Percentiles rank a stretch among this genome's conserved stretches.
phyloP scores from a whole-genome alignment of 2,329 filamentous ascomycete genomes.

The Penicillium nordicum region DNA sequence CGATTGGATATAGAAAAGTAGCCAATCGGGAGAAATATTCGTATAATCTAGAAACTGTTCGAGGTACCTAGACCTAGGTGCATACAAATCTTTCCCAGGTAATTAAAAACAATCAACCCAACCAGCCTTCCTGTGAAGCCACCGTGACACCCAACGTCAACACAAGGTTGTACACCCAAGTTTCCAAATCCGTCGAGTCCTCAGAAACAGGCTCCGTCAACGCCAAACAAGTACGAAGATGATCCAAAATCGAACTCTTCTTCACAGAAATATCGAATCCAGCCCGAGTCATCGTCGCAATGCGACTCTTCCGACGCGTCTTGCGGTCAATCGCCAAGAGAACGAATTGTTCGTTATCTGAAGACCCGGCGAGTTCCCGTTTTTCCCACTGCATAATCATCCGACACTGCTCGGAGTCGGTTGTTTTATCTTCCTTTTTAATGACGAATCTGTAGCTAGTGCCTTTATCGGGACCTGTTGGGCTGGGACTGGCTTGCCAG shows the following conservation, averaged over 20 bases:
- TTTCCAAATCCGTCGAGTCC: conserved; percentile 19
- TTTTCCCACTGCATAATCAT: conserved; percentile 27
- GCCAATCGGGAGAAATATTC: background rate
- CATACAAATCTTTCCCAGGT: background rate
- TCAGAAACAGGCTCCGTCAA: conserved; percentile 11
- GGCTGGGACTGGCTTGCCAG: conserved; percentile 15
- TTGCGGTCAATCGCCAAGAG: conserved; percentile 23
- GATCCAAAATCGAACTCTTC: conserved; percentile 26
- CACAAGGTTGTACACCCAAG: conserved; percentile 29
- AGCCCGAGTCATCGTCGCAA: conserved; percentile 19
- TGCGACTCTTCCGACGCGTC: conserved; percentile 18
- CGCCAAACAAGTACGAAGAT: conserved; percentile 17
- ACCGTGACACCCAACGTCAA: conserved; percentile 33
- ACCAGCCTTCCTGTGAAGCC: conserved; percentile 29
- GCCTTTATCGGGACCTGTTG: conserved; percentile 3
- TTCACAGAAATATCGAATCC: conserved; percentile 26
- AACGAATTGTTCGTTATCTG: conserved; percentile 15
- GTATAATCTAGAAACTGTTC: background rate
- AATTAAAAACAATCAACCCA: conserved; percentile 1
- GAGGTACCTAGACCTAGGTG: background rate
- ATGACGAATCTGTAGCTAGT: conserved; percentile 19
- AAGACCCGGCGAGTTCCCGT: background rate
- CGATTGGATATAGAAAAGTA: background rate
- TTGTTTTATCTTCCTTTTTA: background rate
- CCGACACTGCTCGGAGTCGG: background rate